Evolutionary conservation across 306 rosid genomes (phyloP), one percentile per base, ranked within the genome.

Genomic region (Cajanus cajan): DNA sequence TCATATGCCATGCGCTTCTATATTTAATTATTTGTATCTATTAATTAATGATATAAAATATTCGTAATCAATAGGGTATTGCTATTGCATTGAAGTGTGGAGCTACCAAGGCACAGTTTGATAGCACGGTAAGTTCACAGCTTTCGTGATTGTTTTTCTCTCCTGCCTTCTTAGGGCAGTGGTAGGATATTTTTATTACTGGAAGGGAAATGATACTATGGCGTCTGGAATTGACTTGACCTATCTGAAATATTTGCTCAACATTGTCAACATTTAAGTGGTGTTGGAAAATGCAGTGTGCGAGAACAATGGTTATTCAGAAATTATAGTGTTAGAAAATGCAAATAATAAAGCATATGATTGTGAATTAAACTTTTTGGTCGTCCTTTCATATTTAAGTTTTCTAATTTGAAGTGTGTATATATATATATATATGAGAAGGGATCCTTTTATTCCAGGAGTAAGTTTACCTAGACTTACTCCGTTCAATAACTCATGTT

Each of bases 21-120:
- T 43, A 24, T 33, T 13, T 58, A 21, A 21, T 55, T 79, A 24
- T n/a, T n/a, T 34, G 13, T 58, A 7, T 79, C 22, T 50, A 19
- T 63, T 59, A 51, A 44, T 64, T 63, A 22, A 10, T 76, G 70
- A 80, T 76, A 34, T 75, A 41, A n/a, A 64, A 65, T 79, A 22
- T 68, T 55, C 78, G 55, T 80, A 50, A 64, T 48, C 71, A 40
- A 68, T 82, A 95, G 98, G 98, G 98, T 34, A 87, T 95, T 55
- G 96, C 97, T 78, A 25, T 95, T 81, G 98, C 97, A 57, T 55
- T 95, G 74, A 95, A 95, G 87, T 91, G 92, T 76, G 98, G 98
- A 80, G 99, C 99, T 71, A 95, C 99, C 50, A 95, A 95, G 85
- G 89, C 86, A 68, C 99, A 95, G 77, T 88, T 95, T 86, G 99